Evolutionary conservation across 2,329 filamentous ascomycete genomes (phyloP).

Genomic region (Saccharata proteae): DNA sequence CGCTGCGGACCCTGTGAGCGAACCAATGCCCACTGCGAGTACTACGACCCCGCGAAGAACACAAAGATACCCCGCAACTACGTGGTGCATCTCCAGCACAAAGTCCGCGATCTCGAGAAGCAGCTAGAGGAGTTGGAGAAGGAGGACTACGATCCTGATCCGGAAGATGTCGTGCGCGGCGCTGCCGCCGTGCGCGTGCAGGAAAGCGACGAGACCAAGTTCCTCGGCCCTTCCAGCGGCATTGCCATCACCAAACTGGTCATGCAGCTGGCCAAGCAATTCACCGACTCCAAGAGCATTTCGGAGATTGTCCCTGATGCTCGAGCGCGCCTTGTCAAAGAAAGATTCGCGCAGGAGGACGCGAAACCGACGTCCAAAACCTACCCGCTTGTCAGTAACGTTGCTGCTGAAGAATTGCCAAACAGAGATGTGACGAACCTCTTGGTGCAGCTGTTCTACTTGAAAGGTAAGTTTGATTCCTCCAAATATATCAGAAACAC

Average conservation of each 20-base stretch:
- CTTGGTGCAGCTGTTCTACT: constrained; percentile 72
- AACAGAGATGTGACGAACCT: constrained; percentile 61
- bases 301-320: constrained; percentile 80
- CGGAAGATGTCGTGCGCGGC: constrained; percentile 76
- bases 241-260: constrained; percentile 90
- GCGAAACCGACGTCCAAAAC: constrained; percentile 61
- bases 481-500: constrained; percentile 1
- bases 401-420: constrained; percentile 65
- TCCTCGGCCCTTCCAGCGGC: constrained; percentile 85
- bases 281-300: constrained; percentile 81
- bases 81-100: constrained; percentile 83
- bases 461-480: constrained; percentile 61
- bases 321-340: constrained; percentile 53
- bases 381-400: constrained; percentile 80
- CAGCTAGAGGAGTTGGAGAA: constrained; percentile 70
- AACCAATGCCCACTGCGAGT: constrained; percentile 84
- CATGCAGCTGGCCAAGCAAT: constrained; percentile 93
- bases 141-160: constrained; percentile 56
- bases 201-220: constrained; percentile 78
- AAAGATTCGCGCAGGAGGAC: constrained; percentile 55
- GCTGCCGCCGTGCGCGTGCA: constrained; percentile 76
- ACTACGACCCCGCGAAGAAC: constrained; percentile 81
- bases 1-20: constrained; percentile 87
- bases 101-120: constrained; percentile 67
- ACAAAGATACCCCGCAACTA: constrained; percentile 81